Percentiles rank a stretch among this genome's conserved stretches.
Evolutionary conservation across 495 filamentous ascomycete species (phyloP).

Genomic region (Alectoria sarmentosa): DNA sequence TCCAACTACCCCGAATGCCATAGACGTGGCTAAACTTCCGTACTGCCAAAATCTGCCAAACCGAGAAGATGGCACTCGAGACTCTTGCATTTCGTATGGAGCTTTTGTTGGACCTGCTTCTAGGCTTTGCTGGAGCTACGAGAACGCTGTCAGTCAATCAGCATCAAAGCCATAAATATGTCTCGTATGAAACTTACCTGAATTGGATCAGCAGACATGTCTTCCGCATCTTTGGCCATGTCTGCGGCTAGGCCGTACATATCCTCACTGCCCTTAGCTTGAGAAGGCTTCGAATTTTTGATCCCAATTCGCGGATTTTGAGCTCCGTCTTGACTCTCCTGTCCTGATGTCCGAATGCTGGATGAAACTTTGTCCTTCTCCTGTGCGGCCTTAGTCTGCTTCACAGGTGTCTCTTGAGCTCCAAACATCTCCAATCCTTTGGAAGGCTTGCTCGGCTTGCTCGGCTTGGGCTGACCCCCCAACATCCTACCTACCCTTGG

Average conservation of each 20-base stretch:
- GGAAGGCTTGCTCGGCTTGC: conserved; percentile 3
- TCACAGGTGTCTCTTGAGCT: conserved; percentile 28
- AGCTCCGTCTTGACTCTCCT: background rate
- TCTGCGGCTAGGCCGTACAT: conserved; percentile 32
- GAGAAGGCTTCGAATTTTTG: background rate
- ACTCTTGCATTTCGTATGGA: conserved; percentile 73
- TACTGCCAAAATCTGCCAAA: conserved; percentile 91
- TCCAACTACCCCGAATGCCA: conserved; percentile 88
- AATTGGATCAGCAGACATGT: conserved; percentile 6
- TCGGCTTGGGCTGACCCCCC: conserved; percentile 7
- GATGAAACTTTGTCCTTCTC: conserved; percentile 37
- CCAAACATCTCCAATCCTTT: conserved; percentile 26
- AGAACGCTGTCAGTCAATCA: conserved; percentile 38
- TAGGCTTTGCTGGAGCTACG: conserved; percentile 30
- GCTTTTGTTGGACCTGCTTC: conserved; percentile 16
- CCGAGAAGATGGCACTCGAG: conserved; percentile 81
- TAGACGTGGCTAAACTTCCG: conserved; percentile 82
- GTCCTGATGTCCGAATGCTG: conserved; percentile 29
- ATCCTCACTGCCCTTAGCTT: conserved; percentile 23
- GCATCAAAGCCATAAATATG: conserved; percentile 19
- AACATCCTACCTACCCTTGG: conserved; percentile 52
- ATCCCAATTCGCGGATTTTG: background rate
- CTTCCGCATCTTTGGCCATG: conserved; percentile 30
- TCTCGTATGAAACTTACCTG: conserved; percentile 21
- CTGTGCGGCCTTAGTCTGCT: conserved; percentile 27